phyloP scores from a whole-genome alignment of 2,329 filamentous ascomycete genomes.

The Alternaria novae-zelandiae region DNA sequence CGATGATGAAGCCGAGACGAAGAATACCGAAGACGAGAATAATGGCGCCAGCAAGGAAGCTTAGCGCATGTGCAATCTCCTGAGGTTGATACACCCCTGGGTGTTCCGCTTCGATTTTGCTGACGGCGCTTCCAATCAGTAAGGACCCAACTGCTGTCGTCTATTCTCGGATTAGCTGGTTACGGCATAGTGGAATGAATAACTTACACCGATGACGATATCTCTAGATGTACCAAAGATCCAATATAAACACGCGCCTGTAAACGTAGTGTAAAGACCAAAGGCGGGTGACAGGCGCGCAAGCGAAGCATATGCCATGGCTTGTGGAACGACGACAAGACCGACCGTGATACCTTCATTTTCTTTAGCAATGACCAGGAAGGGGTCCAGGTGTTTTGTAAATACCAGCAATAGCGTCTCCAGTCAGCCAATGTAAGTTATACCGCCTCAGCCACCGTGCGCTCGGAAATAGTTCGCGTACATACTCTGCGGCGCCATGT shows the following conservation, averaged over 20 bases:
- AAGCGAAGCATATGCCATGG: constrained; percentile 90
- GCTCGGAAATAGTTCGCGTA: constrained; percentile 35
- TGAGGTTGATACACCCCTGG: constrained; percentile 65
- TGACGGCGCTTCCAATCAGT: constrained; percentile 79
- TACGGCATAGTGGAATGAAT: neutral
- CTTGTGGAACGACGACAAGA: constrained; percentile 85
- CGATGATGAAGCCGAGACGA: constrained; percentile 86
- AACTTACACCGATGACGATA: constrained; percentile 87
- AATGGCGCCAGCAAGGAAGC: constrained; percentile 78
- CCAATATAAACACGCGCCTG: constrained; percentile 93
- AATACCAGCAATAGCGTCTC: constrained; percentile 41
- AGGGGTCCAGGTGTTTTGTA: neutral
- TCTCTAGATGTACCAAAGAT: constrained; percentile 97
- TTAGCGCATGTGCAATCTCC: constrained; percentile 77
- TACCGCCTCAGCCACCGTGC: constrained; percentile 36
- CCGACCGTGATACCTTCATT: constrained; percentile 64
- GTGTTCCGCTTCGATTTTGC: constrained; percentile 63
- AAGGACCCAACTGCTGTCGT: constrained; percentile 95
- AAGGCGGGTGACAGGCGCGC: constrained; percentile 79
- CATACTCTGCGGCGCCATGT: constrained; percentile 30
- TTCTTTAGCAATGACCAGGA: neutral
- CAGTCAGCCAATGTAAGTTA: constrained; percentile 40
- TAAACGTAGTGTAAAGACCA: constrained; percentile 92
- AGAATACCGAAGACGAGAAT: constrained; percentile 79
- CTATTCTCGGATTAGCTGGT: constrained; percentile 51